Conservation (phyloP, 2,329 filamentous ascomycete genomes). For the Aaosphaeria arxii region DNA sequence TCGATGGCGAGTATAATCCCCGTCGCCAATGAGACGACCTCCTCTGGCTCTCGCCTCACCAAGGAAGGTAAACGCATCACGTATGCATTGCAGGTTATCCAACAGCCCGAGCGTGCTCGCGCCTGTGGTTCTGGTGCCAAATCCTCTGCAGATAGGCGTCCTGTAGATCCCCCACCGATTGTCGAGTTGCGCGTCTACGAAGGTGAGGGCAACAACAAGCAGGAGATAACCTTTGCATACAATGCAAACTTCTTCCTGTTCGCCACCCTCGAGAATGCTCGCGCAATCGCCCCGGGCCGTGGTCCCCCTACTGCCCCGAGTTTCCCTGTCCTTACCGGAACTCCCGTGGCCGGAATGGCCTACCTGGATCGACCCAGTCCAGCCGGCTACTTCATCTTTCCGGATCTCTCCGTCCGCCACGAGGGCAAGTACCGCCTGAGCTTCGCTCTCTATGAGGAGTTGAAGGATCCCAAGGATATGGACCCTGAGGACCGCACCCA, state of each 20-base stretch:
- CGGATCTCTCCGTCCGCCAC: slow-evolving; percentile 91
- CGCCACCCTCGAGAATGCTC: slow-evolving; percentile 80
- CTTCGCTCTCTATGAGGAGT: slow-evolving; percentile 91
- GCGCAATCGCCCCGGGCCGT: slow-evolving; percentile 77
- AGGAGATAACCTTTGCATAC: slow-evolving; percentile 77
- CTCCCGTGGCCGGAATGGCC: slow-evolving; percentile 92
- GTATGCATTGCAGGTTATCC: slow-evolving; percentile 81
- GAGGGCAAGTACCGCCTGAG: slow-evolving; percentile 89
- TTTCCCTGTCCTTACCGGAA: slow-evolving; percentile 85
- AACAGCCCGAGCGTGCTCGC: slow-evolving; percentile 90
- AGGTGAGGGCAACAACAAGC: slow-evolving; percentile 49
- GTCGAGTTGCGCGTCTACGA: slow-evolving; percentile 87
- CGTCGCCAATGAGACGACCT: slow-evolving; percentile 56
- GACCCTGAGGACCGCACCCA: slow-evolving; percentile 54
- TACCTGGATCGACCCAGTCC: slow-evolving; percentile 82
- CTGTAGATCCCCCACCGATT: slow-evolving; percentile 91
- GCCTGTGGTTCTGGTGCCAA: slow-evolving; percentile 95
- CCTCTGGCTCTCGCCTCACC: slow-evolving; percentile 58
- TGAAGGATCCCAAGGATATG: slow-evolving; percentile 79
- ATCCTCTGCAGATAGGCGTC: slow-evolving; percentile 83
- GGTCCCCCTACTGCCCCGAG: slow-evolving; percentile 61
- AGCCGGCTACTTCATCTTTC: slow-evolving; percentile 94
- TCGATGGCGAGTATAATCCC: slow-evolving; percentile 45
- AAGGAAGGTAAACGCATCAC: slow-evolving; percentile 73
- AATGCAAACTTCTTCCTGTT: slow-evolving; percentile 98